A percentile compares a stretch with the other conserved stretches of the same genome.
Conservation (phyloP, 345 rosid species). For the Orychophragmus violaceus region DNA sequence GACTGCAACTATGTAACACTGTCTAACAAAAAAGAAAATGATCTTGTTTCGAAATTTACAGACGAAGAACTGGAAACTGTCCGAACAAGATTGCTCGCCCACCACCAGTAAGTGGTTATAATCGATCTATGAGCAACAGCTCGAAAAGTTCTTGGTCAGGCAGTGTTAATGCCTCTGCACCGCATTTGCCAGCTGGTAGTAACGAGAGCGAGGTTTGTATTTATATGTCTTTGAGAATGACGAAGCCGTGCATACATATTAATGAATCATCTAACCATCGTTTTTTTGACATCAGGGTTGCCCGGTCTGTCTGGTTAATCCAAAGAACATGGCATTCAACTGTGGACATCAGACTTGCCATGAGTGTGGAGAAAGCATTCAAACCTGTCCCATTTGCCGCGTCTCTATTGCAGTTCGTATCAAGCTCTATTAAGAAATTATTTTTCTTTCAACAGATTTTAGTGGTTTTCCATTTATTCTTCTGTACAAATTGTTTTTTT, state of each 20-base stretch:
- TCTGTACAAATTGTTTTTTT: not conserved
- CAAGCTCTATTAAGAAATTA: constrained; percentile 46
- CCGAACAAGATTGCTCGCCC: constrained; percentile 62
- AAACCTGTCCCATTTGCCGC: constrained; percentile 75
- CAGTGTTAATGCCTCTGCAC: constrained; percentile 29
- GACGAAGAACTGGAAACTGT: constrained; percentile 35
- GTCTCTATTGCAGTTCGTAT: constrained; percentile 47
- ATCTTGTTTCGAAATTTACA: constrained; percentile 23
- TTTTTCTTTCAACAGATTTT: not conserved
- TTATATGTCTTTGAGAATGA: not conserved
- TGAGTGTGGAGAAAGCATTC: constrained; percentile 62
- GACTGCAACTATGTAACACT: not conserved
- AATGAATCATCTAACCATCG: not conserved
- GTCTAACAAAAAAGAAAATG: not conserved
- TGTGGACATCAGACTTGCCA: constrained; percentile 90
- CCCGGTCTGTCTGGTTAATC: constrained; percentile 58
- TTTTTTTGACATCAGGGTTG: constrained; percentile 41
- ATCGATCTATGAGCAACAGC: constrained; percentile 30
- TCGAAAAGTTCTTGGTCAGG: constrained; percentile 33
- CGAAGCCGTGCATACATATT: not conserved
- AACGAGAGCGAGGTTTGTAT: constrained; percentile 48
- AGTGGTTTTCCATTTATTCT: not conserved
- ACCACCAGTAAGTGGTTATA: constrained; percentile 41
- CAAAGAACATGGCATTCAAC: constrained; percentile 72
- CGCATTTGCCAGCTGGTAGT: constrained; percentile 26